phyloP scores from a whole-genome alignment of 495 filamentous ascomycete species.

The Lepraria neglecta region DNA sequence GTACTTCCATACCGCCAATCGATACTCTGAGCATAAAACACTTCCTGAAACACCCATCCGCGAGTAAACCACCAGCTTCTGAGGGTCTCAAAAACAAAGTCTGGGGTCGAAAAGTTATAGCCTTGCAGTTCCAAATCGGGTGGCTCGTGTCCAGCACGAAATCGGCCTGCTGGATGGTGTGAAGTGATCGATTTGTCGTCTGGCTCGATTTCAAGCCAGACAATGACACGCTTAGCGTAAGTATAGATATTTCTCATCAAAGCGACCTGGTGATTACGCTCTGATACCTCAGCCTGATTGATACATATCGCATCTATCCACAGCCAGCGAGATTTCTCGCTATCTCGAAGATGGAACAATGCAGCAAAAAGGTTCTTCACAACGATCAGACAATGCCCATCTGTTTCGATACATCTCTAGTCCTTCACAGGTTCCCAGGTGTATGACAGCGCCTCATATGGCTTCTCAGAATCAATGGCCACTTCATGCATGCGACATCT shows the following conservation, averaged over 20 bases:
- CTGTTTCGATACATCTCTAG: background rate
- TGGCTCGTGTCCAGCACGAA: background rate
- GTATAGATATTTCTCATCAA: too few relatives aligned
- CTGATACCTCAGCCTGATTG: background rate
- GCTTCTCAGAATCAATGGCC: background rate
- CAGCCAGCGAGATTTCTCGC: too few relatives aligned
- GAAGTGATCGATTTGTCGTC: background rate
- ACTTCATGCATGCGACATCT: background rate
- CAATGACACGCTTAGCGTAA: too few relatives aligned
- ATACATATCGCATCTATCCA: background rate
- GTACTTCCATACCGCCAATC: background rate
- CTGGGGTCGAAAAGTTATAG: too few relatives aligned
- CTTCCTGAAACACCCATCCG: background rate
- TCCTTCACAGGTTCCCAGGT: background rate
- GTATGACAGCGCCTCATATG: background rate
- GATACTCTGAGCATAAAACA: background rate
- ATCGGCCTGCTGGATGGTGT: background rate
- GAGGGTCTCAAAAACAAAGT: background rate
- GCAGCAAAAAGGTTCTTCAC: background rate
- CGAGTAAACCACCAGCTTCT: background rate
- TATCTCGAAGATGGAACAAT: background rate
- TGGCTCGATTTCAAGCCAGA: background rate
- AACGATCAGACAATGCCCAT: background rate
- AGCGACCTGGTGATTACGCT: too few relatives aligned
- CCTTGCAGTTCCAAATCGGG: too few relatives aligned